A percentile compares a stretch with the other conserved stretches of the same genome.
These are phyloP conservation scores for Camellia granthamiana DNA, from an alignment of 148 eudicot species.

Conservation along the genomic window DNA sequence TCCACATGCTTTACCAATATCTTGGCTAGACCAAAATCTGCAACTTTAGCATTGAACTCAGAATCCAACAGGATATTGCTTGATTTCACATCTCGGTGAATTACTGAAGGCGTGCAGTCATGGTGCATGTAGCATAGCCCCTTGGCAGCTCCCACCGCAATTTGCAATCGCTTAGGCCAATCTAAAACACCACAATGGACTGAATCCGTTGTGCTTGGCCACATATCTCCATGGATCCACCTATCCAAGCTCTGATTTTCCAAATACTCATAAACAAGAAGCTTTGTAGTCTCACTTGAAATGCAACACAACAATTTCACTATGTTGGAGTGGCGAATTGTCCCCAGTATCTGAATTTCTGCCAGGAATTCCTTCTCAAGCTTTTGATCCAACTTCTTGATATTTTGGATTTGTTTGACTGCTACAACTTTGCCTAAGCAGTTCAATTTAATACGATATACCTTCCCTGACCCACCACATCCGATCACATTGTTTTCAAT, in stretches of 20 bases:
- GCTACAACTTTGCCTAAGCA: conserved; percentile 28
- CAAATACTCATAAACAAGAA: conserved; percentile 40
- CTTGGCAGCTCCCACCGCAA: conserved; percentile 35
- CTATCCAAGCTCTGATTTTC: conserved; percentile 32
- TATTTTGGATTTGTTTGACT: conserved; percentile 34
- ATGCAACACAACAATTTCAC: conserved; percentile 38
- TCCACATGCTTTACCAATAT: conserved; percentile 27
- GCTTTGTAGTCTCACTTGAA: conserved; percentile 30
- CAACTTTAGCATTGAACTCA: conserved; percentile 39
- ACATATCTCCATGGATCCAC: conserved; percentile 33
- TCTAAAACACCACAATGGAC: conserved; percentile 22
- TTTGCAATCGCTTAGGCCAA: conserved; percentile 42
- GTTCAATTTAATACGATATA: conserved; percentile 22
- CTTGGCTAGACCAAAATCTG: conserved; percentile 43
- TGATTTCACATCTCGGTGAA: conserved; percentile 39
- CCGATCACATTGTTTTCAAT: conserved; percentile 33
- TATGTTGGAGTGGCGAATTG: conserved; percentile 34
- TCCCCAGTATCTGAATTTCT: conserved; percentile 33
- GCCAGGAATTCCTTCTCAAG: conserved; percentile 34
- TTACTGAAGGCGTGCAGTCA: conserved; percentile 31
- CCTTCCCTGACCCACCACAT: conserved; percentile 39
- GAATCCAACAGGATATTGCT: conserved; percentile 34
- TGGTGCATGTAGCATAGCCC: conserved; percentile 45
- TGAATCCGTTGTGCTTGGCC: neutral
- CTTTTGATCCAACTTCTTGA: conserved; percentile 20